A percentile compares a stretch with the other conserved stretches of the same genome.
Evolutionary conservation across 768 basidiomycete genomes (phyloP).

Genomic region (Termitomyces sp.): DNA sequence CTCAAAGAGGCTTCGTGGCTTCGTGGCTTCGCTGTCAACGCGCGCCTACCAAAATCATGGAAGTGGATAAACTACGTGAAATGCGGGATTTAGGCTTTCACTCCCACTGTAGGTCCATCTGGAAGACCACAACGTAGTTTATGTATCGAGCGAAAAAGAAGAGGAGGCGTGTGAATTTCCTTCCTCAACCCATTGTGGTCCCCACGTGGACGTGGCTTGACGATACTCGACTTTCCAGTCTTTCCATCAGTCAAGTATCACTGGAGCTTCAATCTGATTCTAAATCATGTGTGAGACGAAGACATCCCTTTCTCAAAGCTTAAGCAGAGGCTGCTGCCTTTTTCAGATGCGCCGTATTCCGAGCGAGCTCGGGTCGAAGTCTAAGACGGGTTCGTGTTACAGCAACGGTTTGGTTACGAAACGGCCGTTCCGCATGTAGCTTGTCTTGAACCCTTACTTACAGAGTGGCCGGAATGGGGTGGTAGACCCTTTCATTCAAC

Average conservation of each 20-base stretch:
- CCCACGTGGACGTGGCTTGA: not conserved
- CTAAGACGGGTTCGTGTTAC: not conserved
- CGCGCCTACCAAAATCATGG: not conserved
- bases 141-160: not conserved
- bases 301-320: not conserved
- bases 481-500: not conserved
- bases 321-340: not conserved
- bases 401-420: not conserved
- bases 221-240: not conserved
- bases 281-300: not conserved
- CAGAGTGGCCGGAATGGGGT: not conserved
- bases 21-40: not conserved
- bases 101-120: slow-evolving; percentile 1
- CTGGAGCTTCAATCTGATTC: not conserved
- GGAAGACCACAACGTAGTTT: not conserved
- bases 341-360: not conserved
- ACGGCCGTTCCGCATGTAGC: not conserved
- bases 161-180: not conserved
- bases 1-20: not conserved
- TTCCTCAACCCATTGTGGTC: not conserved
- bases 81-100: not conserved
- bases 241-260: not conserved
- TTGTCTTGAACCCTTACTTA: not conserved
- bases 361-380: not conserved
- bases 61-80: not conserved